Conservation (phyloP, 495 filamentous ascomycete species). For the Aspergillus haitiensis region DNA sequence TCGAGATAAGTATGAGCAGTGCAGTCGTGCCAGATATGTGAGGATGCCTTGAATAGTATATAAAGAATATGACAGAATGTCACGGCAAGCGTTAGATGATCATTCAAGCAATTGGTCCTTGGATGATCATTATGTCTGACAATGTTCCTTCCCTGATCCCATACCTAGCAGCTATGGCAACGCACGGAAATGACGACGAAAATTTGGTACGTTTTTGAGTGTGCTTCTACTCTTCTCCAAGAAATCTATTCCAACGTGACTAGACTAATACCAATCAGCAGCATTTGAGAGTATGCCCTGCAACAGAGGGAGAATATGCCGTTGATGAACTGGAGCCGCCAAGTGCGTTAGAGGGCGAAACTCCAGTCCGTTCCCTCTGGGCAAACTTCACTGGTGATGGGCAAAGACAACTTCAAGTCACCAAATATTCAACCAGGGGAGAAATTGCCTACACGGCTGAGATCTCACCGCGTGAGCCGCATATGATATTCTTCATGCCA, state of each 20-base stretch:
- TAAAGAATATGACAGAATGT: not conserved
- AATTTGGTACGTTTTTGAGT: not conserved
- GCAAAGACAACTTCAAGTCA: constrained; percentile 3
- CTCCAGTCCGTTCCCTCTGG: constrained; percentile 9
- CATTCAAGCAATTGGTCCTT: not conserved
- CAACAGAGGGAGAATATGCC: not conserved
- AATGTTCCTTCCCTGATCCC: constrained; percentile 14
- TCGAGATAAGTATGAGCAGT: no score
- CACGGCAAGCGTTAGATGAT: not conserved
- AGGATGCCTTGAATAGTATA: no score
- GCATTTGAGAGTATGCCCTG: not conserved
- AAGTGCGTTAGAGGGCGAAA: not conserved
- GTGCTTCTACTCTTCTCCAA: not conserved
- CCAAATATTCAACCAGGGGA: not conserved
- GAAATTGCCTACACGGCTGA: not conserved
- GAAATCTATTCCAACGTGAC: not conserved
- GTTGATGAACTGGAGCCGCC: no score
- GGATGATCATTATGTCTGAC: constrained; percentile 4
- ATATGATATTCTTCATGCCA: constrained; percentile 3
- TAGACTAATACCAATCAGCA: not conserved
- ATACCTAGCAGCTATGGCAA: constrained; percentile 9
- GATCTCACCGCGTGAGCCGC: not conserved
- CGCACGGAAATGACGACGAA: not conserved
- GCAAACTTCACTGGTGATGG: constrained; percentile 13
- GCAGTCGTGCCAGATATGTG: no score